These are phyloP conservation scores for Sporothrix phasma DNA, from an alignment of 2,329 filamentous ascomycete genomes.

Conservation along the genomic window DNA sequence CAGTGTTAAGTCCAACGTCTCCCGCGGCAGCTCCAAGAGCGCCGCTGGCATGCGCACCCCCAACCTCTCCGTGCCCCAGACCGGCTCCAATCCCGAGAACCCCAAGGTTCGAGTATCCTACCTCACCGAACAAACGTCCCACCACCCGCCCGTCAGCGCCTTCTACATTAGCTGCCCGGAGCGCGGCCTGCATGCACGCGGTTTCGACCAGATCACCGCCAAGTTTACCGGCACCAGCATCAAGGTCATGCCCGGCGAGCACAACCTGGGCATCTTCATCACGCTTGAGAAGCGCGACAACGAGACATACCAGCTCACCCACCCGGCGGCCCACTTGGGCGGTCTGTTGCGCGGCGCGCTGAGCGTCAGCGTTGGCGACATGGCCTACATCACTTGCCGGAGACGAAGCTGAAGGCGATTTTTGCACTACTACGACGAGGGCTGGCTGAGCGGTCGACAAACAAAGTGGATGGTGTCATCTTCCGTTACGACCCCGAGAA, in stretches of 20 bases:
- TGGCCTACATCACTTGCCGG: constrained; percentile 81
- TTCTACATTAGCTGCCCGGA: constrained; percentile 91
- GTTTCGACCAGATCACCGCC: constrained; percentile 92
- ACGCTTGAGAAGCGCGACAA: constrained; percentile 67
- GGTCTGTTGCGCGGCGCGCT: constrained; percentile 81
- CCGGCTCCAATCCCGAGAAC: constrained; percentile 32
- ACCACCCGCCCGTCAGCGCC: constrained; percentile 93
- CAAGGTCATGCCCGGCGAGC: constrained; percentile 80
- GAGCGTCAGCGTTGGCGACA: constrained; percentile 81
- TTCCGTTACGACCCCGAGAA: constrained; percentile 85
- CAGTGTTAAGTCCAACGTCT: constrained; percentile 34
- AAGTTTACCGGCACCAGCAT: constrained; percentile 96
- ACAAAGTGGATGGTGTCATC: constrained; percentile 81
- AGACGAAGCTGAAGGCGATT: constrained; percentile 84
- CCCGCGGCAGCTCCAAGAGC: constrained; percentile 10
- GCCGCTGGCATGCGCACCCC: constrained; percentile 27
- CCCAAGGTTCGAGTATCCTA: constrained; percentile 72
- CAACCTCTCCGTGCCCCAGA: constrained; percentile 42
- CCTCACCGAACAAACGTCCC: constrained; percentile 93
- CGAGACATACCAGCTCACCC: constrained; percentile 90
- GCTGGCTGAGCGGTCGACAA: constrained; percentile 86
- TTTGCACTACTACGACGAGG: constrained; percentile 88
- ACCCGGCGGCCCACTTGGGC: constrained; percentile 86
- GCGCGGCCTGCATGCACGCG: constrained; percentile 75
- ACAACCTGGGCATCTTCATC: constrained; percentile 95